Evolutionary conservation across 352 stramenopile species (phyloP), one percentile per base, ranked within the genome.

Genomic region (Globisporangium orthogonon): DNA sequence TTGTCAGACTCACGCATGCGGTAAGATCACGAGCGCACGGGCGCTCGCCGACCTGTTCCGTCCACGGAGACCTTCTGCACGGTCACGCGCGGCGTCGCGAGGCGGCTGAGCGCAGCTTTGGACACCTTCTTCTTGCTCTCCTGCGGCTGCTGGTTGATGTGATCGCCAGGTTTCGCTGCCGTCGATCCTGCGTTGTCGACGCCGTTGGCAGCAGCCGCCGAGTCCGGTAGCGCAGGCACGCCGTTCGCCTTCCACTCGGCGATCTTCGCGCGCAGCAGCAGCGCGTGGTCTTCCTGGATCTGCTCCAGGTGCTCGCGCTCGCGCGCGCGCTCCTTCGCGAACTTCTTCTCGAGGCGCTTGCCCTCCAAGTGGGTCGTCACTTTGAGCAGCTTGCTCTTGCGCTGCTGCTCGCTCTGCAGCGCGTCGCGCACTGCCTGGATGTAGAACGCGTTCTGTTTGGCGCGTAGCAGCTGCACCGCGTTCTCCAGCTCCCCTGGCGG

Each of bases 261-360:
- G 23, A 79, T 63, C 62, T 86, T 88, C 15, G 67, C 66, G 13
- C 66, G 71, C 15, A 85, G 44, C 29, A 86, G 66, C 52, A 86
- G 40, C 18, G 66, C 54, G 45, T 86, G 76, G 57, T 88, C 75
- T 46, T 85, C 76, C 51, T 82, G 69, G 28, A 88, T 80, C n/a
- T 83, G 76, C 28, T 63, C 67, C 50, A 88, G 63, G 15, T 70
- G 63, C 51, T 88, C 75, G 7, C 66, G 64, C 60, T 88, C 78
- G 35, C 61, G 65, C 2, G 40, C 61, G 29, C 78, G 70, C 49
- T 86, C 74, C 10, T 72, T 64, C 28, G 62, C 58, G 39, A 88
- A 86, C 59, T 83, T 68, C 30, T 79, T 74, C 56, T 86, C 75
- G 1, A 86, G 54, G 4, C 76, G 66, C 29, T 74, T 71, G 59